Evolutionary conservation across 2,329 filamentous ascomycete species (phyloP), one percentile per base, ranked within the genome.

Genomic region (Colletotrichum ledebouriae): DNA sequence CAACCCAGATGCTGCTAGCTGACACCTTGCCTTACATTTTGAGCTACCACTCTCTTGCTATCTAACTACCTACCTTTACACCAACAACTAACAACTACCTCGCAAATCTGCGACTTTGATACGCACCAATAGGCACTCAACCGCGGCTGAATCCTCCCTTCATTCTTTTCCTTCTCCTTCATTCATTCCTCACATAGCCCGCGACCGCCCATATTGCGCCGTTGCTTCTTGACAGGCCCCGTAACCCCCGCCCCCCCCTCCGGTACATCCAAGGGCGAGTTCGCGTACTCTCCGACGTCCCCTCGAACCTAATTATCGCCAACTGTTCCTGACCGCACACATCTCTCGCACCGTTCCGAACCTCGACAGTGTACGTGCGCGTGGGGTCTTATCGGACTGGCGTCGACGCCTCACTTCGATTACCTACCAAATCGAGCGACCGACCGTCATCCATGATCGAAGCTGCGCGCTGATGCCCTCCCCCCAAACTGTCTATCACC

Each of bases 401-500:
- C 59, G 12, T 39, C 60, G 39, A 59, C 46, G 53, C 47, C 47
- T 15, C 13, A 13, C 22, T 9, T n/a, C 37, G 33, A 47, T 42
- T 39, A 22, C 20, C 46, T 33, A 12, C 42, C 33, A 29, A 44
- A 25, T 33, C 47, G 46, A 56, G 41, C 56, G 61, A 66, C 56
- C 55, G 41, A 59, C 42, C 17, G 6, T 44, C 39, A 44, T 59
- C 58, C 58, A 63, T 55, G 58, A 72, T 29, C 50, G 46, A 67
- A 63, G 53, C 57, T 47, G 62, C 58, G 62, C 66, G 61, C 57
- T 71, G 67, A 70, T 63, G 61, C 62, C 46, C 57, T 55, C 39
- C 71, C 63, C 60, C 47, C 70, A 42, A 72, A 53, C 53, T 63
- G 37, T 25, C 50, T 67, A 39, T 50, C 61, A 67, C 65, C 67